phyloP scores from a whole-genome alignment of 2,329 filamentous ascomycete genomes.

The Rhinocladiella mackenziei region DNA sequence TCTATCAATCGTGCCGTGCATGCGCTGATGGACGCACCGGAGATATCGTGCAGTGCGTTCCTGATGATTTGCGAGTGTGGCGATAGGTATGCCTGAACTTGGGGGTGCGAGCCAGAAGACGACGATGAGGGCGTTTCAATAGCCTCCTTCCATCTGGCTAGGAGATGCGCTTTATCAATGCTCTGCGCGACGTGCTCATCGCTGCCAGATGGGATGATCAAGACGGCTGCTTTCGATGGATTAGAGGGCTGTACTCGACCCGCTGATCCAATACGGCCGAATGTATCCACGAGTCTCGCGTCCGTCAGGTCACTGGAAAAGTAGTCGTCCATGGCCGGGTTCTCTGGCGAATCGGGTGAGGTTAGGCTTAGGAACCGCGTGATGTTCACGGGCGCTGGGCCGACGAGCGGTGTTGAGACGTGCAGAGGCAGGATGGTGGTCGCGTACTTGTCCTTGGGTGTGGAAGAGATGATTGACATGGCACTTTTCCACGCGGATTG shows the following conservation, averaged over 20 bases:
- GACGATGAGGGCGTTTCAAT: slow-evolving; percentile 3
- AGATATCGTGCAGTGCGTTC: slow-evolving; percentile 26
- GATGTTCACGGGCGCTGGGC: slow-evolving; percentile 50
- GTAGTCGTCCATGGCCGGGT: slow-evolving; percentile 73
- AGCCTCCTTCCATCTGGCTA: slow-evolving; percentile 22
- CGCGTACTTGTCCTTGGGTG: slow-evolving; percentile 13
- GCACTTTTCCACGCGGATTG: too few relatives aligned
- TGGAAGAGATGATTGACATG: slow-evolving; percentile 16
- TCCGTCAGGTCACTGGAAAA: slow-evolving; percentile 75
- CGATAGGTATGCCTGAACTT: slow-evolving; percentile 3
- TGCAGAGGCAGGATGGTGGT: slow-evolving; percentile 26
- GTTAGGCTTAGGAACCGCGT: slow-evolving; percentile 57
- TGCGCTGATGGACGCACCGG: slow-evolving; percentile 16
- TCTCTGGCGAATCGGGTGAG: slow-evolving; percentile 48
- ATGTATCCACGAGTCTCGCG: slow-evolving; percentile 57
- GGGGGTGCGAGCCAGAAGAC: background rate
- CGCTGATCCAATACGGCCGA: slow-evolving; percentile 44
- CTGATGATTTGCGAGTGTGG: slow-evolving; percentile 16
- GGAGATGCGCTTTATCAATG: slow-evolving; percentile 19
- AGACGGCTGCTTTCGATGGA: slow-evolving; percentile 9
- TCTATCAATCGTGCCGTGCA: slow-evolving; percentile 23
- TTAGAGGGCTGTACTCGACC: slow-evolving; percentile 5
- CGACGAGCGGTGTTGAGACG: slow-evolving; percentile 30
- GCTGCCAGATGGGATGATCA: slow-evolving; percentile 23
- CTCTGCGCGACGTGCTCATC: slow-evolving; percentile 16